phyloP scores from a whole-genome alignment of 495 filamentous ascomycete species.

The Zalerion maritima region DNA sequence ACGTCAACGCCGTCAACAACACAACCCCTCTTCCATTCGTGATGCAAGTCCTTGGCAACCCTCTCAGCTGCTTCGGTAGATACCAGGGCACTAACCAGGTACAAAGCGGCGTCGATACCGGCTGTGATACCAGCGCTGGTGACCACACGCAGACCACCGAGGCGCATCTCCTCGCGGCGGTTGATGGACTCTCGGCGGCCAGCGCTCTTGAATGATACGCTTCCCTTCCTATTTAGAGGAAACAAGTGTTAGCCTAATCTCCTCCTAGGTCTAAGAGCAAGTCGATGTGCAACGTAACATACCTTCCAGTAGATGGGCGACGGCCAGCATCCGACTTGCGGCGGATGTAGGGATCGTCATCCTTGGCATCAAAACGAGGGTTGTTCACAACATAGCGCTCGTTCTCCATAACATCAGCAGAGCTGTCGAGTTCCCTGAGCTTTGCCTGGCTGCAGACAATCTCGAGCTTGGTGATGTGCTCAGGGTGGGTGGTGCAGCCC shows the following conservation, averaged over 20 bases:
- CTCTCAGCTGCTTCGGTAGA: constrained; percentile 51
- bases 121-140: constrained; percentile 62
- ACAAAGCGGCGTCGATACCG: constrained; percentile 65
- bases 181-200: constrained; percentile 54
- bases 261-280: too few relatives aligned
- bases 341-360: constrained; percentile 57
- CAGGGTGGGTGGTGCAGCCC: constrained; percentile 55
- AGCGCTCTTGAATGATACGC: constrained; percentile 52
- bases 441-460: constrained; percentile 52
- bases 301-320: constrained; percentile 47
- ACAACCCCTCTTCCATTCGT: constrained; percentile 55
- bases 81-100: constrained; percentile 61
- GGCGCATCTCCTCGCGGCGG: constrained; percentile 46
- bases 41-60: constrained; percentile 53
- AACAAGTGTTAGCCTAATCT: too few relatives aligned
- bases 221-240: constrained; percentile 53
- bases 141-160: constrained; percentile 58
- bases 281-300: constrained; percentile 8
- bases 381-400: constrained; percentile 73
- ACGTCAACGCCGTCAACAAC: constrained; percentile 62
- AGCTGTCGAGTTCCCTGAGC: constrained; percentile 38
- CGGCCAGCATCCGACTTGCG: constrained; percentile 46
- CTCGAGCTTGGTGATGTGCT: constrained; percentile 48
- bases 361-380: constrained; percentile 57
- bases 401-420: constrained; percentile 56